Base-by-base conservation (phyloP, 1,139 yeast genomes). In the Blastobotrys apis region DNA sequence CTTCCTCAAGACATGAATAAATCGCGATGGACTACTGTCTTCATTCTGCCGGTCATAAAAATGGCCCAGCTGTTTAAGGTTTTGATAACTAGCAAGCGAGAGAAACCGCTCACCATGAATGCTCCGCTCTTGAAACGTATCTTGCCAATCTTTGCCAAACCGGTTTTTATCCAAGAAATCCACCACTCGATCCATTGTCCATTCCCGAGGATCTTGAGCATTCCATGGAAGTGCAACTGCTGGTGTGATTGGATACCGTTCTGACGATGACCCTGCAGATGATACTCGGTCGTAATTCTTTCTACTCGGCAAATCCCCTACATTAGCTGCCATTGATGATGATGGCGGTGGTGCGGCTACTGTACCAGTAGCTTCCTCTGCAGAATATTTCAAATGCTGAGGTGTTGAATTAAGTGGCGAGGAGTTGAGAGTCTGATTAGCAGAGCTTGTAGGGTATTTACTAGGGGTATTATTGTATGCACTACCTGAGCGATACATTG, bases 71-170 rank as follows among this genome's bases (percentile, higher is more conserved):
- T 53, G 58, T 55, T 74, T 59, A 53, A 79, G 65, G 36, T 72
- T 73, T 33, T 81, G 87, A 59, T 84, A 84, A 44, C 81, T 85
- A 34, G 80, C 75, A 51, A 88, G 67, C 45, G 78, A 80, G 21
- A 87, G 65, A 56, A 87, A 87, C 30, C 75, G 67, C 42, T 77
- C 74, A 0, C 92, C 90, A 4, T 73, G 69, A 1, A 86, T 71
- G 47, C 78, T 79, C 51, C 80, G 74, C 37, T 72, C 69, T 30
- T 68, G 68, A 60, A 87, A 84, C 9, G 81, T 74, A 9, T 72
- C 77, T 25, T 74, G 69, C 96, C 96, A 88, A 10, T 81, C 72
- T 4, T 73, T 74, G 51, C 84, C 84, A 63, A 88, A 88, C 27
- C 75, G 73, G 59, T 87, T 74, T 17, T 62, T 55, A 13, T 76